Base-by-base conservation (phyloP, 805 yeast species). In the Wickerhamiella siamensis region DNA sequence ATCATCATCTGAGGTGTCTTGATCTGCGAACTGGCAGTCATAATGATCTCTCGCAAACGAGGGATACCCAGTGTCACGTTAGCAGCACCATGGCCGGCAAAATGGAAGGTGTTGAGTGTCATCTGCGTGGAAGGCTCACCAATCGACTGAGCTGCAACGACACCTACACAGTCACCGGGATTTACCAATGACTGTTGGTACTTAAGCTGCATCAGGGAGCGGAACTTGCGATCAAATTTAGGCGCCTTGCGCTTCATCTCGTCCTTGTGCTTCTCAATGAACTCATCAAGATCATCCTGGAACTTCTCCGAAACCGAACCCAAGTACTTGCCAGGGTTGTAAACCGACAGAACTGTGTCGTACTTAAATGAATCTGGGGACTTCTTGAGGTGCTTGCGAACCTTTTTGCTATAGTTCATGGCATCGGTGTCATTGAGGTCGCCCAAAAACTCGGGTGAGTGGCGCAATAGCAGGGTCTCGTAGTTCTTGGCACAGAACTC, bases 81-180 rank as follows among this genome's bases (percentile, higher is more conserved):
- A 36, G 98, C 98, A 44, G 98, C 99, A 76, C 99, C 99, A 67
- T 93, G 98, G 62, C 99, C 99, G 54, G 99, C 99, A 58, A 91
- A 91, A 70, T 91, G 95, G 83, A 83, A 83, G 37, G 95, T 83
- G 62, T 83, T 83, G 56, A 83, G 74, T 15, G 99, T 91, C 99
- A 91, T 91, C 69, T 91, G 99, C 3, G 99, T 91, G 4, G 96
- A 84, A 40, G 99, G 99, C 65, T 91, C 99, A 65, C 99, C 99
- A 61, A 91, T 79, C 42, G 96, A 86, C 66, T 91, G 97, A 18
- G 96, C 81, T 5, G 98, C 99, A 65, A 93, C 79, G 57, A 91
- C 87, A 65, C 99, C 99, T 42, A 91, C 97, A 40, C 95, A 77
- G 63, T 91, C 99, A 60, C 99, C 98, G 4, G 99, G 97, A 55